Percentiles rank a stretch among this genome's conserved stretches.
phyloP scores from a whole-genome alignment of 2,329 filamentous ascomycete genomes.

The Exophiala dermatitidis region DNA sequence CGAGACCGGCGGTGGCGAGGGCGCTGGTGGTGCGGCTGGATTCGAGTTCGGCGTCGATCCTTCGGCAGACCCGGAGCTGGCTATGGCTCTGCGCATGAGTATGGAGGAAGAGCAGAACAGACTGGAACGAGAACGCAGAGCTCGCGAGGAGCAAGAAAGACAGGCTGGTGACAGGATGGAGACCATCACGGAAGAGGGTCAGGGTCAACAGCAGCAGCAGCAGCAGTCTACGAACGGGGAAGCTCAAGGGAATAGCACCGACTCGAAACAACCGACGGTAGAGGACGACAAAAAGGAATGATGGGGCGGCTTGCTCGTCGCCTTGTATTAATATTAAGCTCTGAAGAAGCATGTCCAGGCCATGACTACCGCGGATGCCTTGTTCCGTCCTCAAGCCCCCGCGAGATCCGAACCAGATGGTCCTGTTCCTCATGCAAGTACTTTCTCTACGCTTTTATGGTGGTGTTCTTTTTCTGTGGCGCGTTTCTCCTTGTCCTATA shows the following conservation, averaged over 20 bases:
- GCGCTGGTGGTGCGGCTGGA: constrained; percentile 53
- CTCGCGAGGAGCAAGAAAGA: constrained; percentile 65
- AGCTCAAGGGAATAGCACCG: constrained; percentile 8
- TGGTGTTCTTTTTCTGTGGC: too few species aligned
- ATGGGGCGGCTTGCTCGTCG: neutral
- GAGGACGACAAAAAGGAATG: constrained; percentile 26
- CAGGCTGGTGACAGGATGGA: constrained; percentile 55
- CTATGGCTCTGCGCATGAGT: constrained; percentile 90
- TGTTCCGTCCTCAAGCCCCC: too few species aligned
- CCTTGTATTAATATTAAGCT: constrained; percentile 1
- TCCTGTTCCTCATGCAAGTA: too few species aligned
- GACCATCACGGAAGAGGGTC: constrained; percentile 70
- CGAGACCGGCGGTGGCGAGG: constrained; percentile 44
- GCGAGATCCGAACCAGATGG: too few species aligned
- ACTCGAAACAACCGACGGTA: constrained; percentile 26
- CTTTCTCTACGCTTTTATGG: too few species aligned
- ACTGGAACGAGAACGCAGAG: constrained; percentile 74
- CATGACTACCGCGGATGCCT: neutral
- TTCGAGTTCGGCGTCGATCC: constrained; percentile 91
- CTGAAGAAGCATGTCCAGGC: neutral
- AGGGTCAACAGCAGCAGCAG: constrained; percentile 36
- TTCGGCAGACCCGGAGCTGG: constrained; percentile 83
- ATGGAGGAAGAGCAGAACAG: constrained; percentile 96
- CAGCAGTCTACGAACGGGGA: constrained; percentile 11
- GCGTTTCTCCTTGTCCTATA: too few species aligned